Base-by-base conservation (phyloP, 768 basidiomycete genomes). In the Antrodiella citrinella region DNA sequence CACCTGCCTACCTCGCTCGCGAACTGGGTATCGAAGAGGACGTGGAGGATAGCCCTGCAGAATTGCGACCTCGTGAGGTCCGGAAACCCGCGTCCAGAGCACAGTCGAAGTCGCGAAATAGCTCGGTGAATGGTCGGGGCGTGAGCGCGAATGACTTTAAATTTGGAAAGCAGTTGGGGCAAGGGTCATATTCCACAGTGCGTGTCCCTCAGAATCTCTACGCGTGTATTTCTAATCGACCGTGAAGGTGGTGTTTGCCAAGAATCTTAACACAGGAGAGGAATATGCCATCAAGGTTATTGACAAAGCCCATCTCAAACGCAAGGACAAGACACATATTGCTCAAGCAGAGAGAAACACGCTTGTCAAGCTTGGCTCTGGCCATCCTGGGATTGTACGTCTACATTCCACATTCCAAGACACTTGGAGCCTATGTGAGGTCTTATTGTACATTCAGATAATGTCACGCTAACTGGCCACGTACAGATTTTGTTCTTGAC, bases 371-470 rank as follows among this genome's bases (percentile, higher is more conserved):
- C 72, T 89, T 18, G 72, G 72, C 13, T 73, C 76, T 2, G 76
- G 79, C 3, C 90, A 93, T 66, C 86, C 87, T 4, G 91, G 91
- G 1, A 79, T 95, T 47, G 79, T 94, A 9, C 80, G 81, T 45
- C 69, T 94, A 23, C 83, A 84, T 56, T 90, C 82, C 69, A 82
- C 89, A 1, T 93, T 94, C 59, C 90, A 92, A 57, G 91, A 94
- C 60, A 76, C 82, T 19, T 82, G 78, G 72, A 82, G 84, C 55
- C 69, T 95, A 38, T 95, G 91, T 92, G 65, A 65, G 87, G 77
- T 42, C 20, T 22, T 38, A 1, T 15, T 4, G 40, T 12, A 11
- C 45, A n/a, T n/a, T n/a, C 41, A 40, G 4, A 5, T 19, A 15
- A 20, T 1, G 4, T 7, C 30, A 9, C 47, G 11, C 15, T n/a